A percentile compares a stretch with the other conserved stretches of the same genome.
These are phyloP conservation scores for Fusarium cyanostomum DNA, from an alignment of 2,329 filamentous ascomycete species.

Conservation along the genomic window DNA sequence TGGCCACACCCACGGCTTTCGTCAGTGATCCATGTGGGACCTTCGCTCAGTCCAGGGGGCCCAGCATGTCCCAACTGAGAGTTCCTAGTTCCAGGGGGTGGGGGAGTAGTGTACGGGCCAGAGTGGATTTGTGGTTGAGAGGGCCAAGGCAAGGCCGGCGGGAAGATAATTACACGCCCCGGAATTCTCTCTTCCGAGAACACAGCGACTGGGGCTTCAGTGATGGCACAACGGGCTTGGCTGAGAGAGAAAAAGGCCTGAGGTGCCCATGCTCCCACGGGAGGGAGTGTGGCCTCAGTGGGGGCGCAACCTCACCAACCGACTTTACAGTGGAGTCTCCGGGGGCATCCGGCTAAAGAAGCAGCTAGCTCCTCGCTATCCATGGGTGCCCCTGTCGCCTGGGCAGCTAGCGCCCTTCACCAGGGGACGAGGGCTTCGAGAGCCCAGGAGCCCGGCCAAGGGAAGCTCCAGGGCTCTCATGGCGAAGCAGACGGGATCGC, in stretches of 20 bases:
- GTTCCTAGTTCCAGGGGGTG: constrained; percentile 36
- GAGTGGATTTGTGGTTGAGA: constrained; percentile 21
- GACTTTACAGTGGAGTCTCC: constrained; percentile 27
- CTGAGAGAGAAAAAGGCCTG: constrained; percentile 11
- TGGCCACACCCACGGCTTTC: constrained; percentile 43
- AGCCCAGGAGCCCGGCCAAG: constrained; percentile 22
- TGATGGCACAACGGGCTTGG: constrained; percentile 8
- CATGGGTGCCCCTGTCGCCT: constrained; percentile 30
- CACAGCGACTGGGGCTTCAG: constrained; percentile 25
- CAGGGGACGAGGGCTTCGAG: constrained; percentile 23
- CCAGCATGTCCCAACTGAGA: constrained; percentile 30
- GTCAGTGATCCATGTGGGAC: constrained; percentile 35
- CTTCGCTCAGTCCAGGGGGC: constrained; percentile 22
- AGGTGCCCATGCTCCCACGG: constrained; percentile 14
- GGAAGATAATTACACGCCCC: constrained; percentile 37
- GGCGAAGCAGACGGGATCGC: constrained; percentile 1
- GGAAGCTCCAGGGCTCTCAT: constrained; percentile 15
- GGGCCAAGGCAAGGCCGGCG: constrained; percentile 27
- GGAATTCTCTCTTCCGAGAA: constrained; percentile 1
- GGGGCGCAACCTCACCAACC: constrained; percentile 27
- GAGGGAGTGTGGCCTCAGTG: constrained; percentile 34
- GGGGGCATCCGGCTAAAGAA: constrained; percentile 18
- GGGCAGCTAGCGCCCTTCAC: constrained; percentile 21
- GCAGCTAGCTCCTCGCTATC: constrained; percentile 3
- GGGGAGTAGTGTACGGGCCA: constrained; percentile 28